Percentiles rank a stretch among this genome's conserved stretches.
Conservation (phyloP, 106 monocot species). For the Dioscorea dumetorum region DNA sequence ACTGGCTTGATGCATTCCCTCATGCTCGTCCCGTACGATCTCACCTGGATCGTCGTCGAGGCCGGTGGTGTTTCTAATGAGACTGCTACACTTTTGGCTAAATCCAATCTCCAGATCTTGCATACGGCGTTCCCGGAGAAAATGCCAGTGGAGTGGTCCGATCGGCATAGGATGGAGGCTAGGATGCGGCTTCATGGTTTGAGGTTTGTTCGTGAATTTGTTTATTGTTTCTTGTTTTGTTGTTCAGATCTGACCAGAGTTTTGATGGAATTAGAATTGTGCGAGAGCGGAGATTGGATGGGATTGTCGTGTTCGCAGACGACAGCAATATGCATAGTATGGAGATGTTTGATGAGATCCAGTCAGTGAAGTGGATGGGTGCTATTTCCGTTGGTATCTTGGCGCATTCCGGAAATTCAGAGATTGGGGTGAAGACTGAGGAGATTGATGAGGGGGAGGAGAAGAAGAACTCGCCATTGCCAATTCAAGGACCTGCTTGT, state of each 20-base stretch:
- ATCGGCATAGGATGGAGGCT: constrained; percentile 53
- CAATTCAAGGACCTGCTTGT: constrained; percentile 76
- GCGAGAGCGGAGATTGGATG: constrained; percentile 60
- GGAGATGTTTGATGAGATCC: constrained; percentile 90
- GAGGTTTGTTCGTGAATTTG: constrained; percentile 29
- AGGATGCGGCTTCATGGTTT: constrained; percentile 76
- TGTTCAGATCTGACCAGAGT: neutral
- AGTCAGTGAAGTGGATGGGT: constrained; percentile 75
- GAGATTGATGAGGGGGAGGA: constrained; percentile 20
- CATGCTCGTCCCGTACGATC: constrained; percentile 54
- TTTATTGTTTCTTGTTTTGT: neutral
- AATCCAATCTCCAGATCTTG: constrained; percentile 35
- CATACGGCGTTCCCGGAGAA: constrained; percentile 47
- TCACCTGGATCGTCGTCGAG: constrained; percentile 93
- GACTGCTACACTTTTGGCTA: constrained; percentile 32
- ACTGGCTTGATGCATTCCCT: constrained; percentile 73
- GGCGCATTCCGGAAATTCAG: constrained; percentile 40
- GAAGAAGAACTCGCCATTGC: constrained; percentile 38
- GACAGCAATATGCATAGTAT: constrained; percentile 89
- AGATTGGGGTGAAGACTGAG: constrained; percentile 3
- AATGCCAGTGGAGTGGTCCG: constrained; percentile 63
- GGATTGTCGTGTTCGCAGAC: constrained; percentile 70
- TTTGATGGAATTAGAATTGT: constrained; percentile 35
- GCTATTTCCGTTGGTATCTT: constrained; percentile 74
- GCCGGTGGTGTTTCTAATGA: constrained; percentile 67